These are phyloP conservation scores for Westerdykella ornata DNA, from an alignment of 2,329 filamentous ascomycete genomes.

Conservation along the genomic window DNA sequence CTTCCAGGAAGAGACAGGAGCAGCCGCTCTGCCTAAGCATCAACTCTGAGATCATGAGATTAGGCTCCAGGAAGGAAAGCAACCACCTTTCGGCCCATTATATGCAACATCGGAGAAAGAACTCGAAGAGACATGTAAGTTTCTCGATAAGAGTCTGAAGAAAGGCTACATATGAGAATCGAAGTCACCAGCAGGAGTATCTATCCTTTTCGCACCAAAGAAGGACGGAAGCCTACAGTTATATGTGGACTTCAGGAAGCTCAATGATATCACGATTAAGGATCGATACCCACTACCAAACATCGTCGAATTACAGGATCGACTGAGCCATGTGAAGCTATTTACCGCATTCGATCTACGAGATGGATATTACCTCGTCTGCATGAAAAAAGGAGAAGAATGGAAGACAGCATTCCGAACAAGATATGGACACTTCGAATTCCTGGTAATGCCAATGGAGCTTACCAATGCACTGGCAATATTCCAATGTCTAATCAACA, in stretches of 20 bases:
- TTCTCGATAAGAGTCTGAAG: background rate
- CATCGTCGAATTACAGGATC: conserved; percentile 5
- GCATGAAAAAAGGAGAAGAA: conserved; percentile 6
- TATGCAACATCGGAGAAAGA: background rate
- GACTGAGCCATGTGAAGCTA: conserved; percentile 3
- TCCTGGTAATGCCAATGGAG: conserved; percentile 19
- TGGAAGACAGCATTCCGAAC: conserved; percentile 8
- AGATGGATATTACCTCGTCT: background rate
- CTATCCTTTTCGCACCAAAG: background rate
- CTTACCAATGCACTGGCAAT: conserved; percentile 13
- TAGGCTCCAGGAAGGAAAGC: background rate
- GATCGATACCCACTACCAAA: conserved; percentile 8
- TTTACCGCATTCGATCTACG: conserved; percentile 7
- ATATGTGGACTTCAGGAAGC: conserved; percentile 1
- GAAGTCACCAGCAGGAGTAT: background rate
- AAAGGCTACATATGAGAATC: background rate
- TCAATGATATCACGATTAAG: conserved; percentile 6
- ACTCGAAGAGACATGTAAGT: background rate
- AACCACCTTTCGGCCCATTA: background rate
- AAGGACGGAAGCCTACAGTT: conserved; percentile 2
- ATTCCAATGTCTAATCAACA: no score
- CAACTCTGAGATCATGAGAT: background rate
- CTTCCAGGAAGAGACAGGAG: background rate
- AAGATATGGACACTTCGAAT: conserved; percentile 17
- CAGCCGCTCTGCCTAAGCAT: background rate